These are phyloP conservation scores for Gynochthodes officinalis DNA, from an alignment of 257 asterid genomes.

Conservation along the genomic window DNA sequence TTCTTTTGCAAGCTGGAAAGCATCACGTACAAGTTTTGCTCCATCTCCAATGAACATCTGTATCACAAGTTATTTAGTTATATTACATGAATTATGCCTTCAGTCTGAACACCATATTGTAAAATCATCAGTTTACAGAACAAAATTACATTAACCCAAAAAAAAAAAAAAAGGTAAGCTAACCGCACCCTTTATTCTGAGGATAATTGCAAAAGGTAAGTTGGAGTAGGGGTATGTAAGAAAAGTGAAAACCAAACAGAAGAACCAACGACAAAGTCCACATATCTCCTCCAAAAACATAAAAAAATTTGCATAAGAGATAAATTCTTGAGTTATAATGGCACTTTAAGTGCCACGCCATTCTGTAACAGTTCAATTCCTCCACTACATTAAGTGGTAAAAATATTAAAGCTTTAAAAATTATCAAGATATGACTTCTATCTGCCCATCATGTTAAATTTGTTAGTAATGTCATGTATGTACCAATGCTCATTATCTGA, in stretches of 20 bases:
- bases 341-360: neutral
- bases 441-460: neutral
- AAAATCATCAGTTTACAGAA: neutral
- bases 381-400: neutral
- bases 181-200: neutral
- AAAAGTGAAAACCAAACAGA: neutral
- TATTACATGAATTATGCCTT: neutral
- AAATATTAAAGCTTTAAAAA: neutral
- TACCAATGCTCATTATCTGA: neutral
- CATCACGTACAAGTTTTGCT: slow-evolving; percentile 94
- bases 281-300: neutral
- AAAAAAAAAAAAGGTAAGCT: neutral
- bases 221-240: neutral
- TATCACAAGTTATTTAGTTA: slow-evolving; percentile 20
- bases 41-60: slow-evolving; percentile 93
- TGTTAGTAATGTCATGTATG: neutral
- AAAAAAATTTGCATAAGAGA: neutral
- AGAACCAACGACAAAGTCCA: neutral
- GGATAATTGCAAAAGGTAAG: neutral
- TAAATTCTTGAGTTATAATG: neutral
- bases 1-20: slow-evolving; percentile 89
- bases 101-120: neutral
- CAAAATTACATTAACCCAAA: neutral
- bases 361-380: neutral
- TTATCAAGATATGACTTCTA: no score